A percentile compares a stretch with the other conserved stretches of the same genome.
phyloP scores from a whole-genome alignment of 345 rosid genomes.

The Eucalyptus paniculata region DNA sequence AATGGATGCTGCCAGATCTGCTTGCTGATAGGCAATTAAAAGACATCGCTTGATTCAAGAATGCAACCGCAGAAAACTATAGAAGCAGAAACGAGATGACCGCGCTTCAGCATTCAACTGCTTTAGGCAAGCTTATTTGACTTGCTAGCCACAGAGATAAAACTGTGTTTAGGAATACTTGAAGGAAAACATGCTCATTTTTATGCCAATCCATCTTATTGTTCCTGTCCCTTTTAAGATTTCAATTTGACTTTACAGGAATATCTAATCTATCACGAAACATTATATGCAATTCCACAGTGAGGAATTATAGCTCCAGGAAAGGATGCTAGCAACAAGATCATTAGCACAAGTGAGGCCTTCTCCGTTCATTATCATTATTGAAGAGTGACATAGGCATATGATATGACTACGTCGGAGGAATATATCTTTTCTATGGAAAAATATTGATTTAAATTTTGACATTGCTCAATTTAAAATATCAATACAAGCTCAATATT shows the following conservation, averaged over 20 bases:
- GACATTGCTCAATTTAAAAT: neutral
- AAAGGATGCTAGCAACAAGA: neutral
- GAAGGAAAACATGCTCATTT: neutral
- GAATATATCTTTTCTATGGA: neutral
- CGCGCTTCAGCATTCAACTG: neutral
- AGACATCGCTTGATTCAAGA: neutral
- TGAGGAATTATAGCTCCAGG: neutral
- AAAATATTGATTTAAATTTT: neutral
- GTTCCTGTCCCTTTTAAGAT: neutral
- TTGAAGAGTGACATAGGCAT: neutral
- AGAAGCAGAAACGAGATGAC: neutral
- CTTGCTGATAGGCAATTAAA: neutral
- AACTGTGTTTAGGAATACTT: neutral
- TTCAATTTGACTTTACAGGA: neutral
- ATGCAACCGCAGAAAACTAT: neutral
- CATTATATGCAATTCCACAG: neutral
- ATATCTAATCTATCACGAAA: neutral
- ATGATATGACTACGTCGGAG: neutral
- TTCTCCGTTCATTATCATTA: neutral
- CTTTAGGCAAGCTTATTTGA: neutral
- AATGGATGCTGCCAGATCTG: neutral
- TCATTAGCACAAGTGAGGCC: neutral
- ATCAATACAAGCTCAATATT: neutral
- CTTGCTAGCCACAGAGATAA: neutral
- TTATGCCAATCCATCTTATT: neutral